Base-by-base conservation (phyloP, 345 rosid species). In the Eucalyptus sp. region DNA sequence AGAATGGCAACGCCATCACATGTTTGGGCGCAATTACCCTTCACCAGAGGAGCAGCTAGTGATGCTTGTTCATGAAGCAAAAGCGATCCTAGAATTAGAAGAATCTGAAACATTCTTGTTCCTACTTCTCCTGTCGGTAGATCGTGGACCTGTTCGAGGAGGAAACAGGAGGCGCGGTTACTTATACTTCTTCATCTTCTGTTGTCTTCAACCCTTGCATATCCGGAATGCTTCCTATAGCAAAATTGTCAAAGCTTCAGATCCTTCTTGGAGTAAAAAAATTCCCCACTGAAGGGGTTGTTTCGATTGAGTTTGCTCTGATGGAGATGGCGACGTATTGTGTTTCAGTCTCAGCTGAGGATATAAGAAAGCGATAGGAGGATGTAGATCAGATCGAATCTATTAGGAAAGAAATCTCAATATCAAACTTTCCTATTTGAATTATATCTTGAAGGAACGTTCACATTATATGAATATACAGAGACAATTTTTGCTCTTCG, bases 21-120 rank as follows among this genome's bases (percentile, higher is more conserved):
- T 24, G 37, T 86, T 7, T 50, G 37, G 85, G 46, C 33, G 50
- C 87, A 58, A 7, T 46, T 29, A 66, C 29, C 11, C 87, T 50
- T 86, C 5, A 18, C 43, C 71, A 88, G 20, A 41, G 86, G 31
- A 64, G 76, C 76, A 24, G 86, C 49, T 49, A 64, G 49, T 83
- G 49, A 49, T 27, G 50, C 29, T 46, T 2, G 52, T 49, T 83
- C 13, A 49, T 83, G 86, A 83, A 24, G 86, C 18, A 43, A 83
- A 41, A 83, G 86, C 6, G 52, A 43, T 83, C 33, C 49, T 83
- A 83, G 49, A 41, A 43, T 95, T 96, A 8, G 98, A 96, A 86
- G 98, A 96, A 88, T 64, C 76, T 64, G 76, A 14, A 64, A 64
- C 76, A 64, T 64, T n/a, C 37, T 64, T 64, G 76, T n/a, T 64